phyloP scores from a whole-genome alignment of 73 alveolate species.

The Symbiodinium natans region DNA sequence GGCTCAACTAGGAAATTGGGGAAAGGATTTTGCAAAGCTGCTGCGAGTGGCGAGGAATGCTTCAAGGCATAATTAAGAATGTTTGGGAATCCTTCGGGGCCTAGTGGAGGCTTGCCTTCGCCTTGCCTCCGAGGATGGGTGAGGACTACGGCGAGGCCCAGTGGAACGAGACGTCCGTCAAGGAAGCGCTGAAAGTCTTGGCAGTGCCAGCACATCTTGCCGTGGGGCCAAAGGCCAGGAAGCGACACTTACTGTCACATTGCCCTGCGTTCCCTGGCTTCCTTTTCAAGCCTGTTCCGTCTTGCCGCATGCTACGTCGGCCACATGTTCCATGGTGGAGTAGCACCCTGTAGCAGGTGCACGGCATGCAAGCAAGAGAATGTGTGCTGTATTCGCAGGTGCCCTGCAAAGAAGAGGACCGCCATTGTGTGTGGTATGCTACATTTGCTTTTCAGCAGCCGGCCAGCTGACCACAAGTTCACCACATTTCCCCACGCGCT shows the following conservation, averaged over 20 bases:
- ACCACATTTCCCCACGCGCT: background rate
- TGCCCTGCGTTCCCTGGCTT: too few species aligned
- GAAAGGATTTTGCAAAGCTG: too few species aligned
- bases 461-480: background rate
- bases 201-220: slow-evolving; percentile 15
- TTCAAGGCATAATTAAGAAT: too few species aligned
- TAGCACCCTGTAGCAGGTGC: too few species aligned
- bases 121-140: background rate
- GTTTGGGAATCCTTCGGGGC: too few species aligned
- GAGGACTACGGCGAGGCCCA: background rate
- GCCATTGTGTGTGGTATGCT: background rate
- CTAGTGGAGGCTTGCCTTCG: background rate
- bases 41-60: too few species aligned
- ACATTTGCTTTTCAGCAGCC: background rate
- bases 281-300: background rate
- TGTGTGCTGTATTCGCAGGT: slow-evolving; percentile 4
- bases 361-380: too few species aligned
- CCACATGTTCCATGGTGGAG: too few species aligned
- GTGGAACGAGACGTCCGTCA: background rate
- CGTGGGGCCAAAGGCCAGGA: slow-evolving; percentile 39
- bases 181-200: background rate
- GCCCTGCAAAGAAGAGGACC: slow-evolving; percentile 3
- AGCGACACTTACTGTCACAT: too few species aligned
- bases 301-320: background rate
- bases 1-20: background rate